These are phyloP conservation scores for Funneliformis mosseae DNA, from an alignment of 192 early-diverging fungal species.

Conservation along the genomic window DNA sequence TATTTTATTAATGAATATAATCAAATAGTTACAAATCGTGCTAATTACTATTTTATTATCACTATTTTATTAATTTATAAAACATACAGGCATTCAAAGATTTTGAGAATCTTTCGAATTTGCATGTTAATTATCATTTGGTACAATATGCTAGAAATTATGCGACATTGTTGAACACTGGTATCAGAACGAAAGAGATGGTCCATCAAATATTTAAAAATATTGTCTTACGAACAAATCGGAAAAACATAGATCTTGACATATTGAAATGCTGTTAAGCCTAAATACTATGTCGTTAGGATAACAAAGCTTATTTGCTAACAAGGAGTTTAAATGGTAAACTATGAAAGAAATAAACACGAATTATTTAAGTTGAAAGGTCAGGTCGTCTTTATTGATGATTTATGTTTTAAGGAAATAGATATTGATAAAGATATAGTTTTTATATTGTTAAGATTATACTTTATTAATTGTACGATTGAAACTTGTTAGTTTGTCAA, in stretches of 20 bases:
- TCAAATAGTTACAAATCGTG: too few relatives aligned
- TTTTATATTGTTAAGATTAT: too few relatives aligned
- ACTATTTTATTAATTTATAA: background rate
- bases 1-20: background rate
- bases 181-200: background rate
- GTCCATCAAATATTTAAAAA: background rate
- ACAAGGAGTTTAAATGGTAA: too few relatives aligned
- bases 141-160: background rate
- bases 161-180: background rate
- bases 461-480: too few relatives aligned
- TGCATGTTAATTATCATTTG: background rate
- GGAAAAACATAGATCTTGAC: background rate
- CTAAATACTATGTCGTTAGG: too few relatives aligned
- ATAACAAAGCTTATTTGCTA: too few relatives aligned
- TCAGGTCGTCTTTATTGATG: too few relatives aligned
- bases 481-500: too few relatives aligned
- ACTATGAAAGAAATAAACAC: too few relatives aligned
- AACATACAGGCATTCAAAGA: background rate
- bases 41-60: background rate
- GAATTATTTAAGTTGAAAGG: too few relatives aligned
- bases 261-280: background rate
- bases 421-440: too few relatives aligned
- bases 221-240: background rate
- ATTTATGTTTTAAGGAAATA: too few relatives aligned
- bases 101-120: background rate